phyloP scores from a whole-genome alignment of 805 yeast genomes.

The Candida awuae region DNA sequence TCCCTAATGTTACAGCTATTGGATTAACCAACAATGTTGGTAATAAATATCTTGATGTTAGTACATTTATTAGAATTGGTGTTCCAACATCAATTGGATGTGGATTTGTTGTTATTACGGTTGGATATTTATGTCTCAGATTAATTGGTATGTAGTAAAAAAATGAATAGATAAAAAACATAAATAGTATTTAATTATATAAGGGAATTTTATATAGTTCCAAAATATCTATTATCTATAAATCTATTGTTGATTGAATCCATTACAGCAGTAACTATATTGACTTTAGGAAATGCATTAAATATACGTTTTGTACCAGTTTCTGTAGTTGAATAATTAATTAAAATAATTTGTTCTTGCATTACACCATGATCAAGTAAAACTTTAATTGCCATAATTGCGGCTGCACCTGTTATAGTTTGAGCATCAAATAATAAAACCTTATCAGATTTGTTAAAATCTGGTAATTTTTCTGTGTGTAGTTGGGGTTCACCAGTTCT shows the following conservation, averaged over 20 bases:
- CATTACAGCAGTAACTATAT: slow-evolving; percentile 61
- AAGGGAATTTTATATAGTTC: slow-evolving; percentile 35
- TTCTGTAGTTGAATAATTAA: slow-evolving; percentile 70
- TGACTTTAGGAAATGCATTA: slow-evolving; percentile 65
- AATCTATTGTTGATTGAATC: slow-evolving; percentile 54
- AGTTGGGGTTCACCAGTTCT: slow-evolving; percentile 90
- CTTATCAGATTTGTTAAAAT: slow-evolving; percentile 25
- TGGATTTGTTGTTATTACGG: slow-evolving; percentile 61
- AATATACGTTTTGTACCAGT: slow-evolving; percentile 65
- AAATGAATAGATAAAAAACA: not conserved
- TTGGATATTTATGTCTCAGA: slow-evolving; percentile 73
- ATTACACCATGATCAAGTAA: slow-evolving; percentile 70
- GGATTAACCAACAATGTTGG: slow-evolving; percentile 92
- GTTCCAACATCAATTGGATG: slow-evolving; percentile 79
- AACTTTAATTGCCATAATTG: slow-evolving; percentile 89
- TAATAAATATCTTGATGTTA: slow-evolving; percentile 78
- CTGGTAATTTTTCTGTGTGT: slow-evolving; percentile 72
- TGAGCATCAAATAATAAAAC: slow-evolving; percentile 80
- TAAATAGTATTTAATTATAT: not conserved
- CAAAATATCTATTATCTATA: slow-evolving; percentile 72
- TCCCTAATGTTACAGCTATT: slow-evolving; percentile 96
- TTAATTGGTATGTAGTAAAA: slow-evolving; percentile 38
- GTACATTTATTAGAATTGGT: slow-evolving; percentile 82
- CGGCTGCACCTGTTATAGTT: slow-evolving; percentile 85
- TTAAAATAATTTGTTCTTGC: slow-evolving; percentile 54